Conservation (phyloP, 371 early-diverging fungal species). For the Mortierella sp. region DNA sequence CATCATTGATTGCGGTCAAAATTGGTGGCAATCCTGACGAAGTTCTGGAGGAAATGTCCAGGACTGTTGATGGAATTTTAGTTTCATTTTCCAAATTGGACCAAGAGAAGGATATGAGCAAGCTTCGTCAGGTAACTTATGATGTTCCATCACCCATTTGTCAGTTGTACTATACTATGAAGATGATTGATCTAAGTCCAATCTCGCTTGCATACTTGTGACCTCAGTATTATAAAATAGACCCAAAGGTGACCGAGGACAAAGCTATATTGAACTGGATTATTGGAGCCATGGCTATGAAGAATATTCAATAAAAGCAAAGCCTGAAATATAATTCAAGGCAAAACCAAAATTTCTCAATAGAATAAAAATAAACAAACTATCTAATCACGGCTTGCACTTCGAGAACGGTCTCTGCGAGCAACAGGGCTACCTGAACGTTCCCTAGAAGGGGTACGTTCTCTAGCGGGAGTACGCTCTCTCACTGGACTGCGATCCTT, state of each 20-base stretch:
- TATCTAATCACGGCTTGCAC: constrained; percentile 49
- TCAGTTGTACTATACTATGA: not conserved
- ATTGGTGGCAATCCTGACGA: constrained; percentile 61
- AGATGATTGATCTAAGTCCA: not conserved
- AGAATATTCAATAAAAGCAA: constrained; percentile 34
- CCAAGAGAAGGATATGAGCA: constrained; percentile 50
- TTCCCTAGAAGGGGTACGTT: constrained; percentile 40
- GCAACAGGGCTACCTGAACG: constrained; percentile 43
- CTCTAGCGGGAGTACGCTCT: constrained; percentile 32
- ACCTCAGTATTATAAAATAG: constrained; percentile 54
- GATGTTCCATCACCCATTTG: not conserved
- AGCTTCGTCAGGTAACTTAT: constrained; percentile 40
- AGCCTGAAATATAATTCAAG: not conserved
- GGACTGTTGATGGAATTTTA: constrained; percentile 44
- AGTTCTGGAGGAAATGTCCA: constrained; percentile 56
- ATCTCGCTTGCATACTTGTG: not conserved
- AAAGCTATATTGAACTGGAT: constrained; percentile 55
- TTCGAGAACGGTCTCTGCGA: constrained; percentile 42
- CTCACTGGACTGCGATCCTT: constrained; percentile 15
- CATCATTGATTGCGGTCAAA: constrained; percentile 63
- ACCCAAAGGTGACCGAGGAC: constrained; percentile 53
- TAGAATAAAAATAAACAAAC: not conserved
- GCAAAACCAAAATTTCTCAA: not conserved
- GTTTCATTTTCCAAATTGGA: constrained; percentile 51
- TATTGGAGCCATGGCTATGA: constrained; percentile 53